Evolutionary conservation across 345 rosid genomes (phyloP).

Genomic region (Nasturtium officinale): DNA sequence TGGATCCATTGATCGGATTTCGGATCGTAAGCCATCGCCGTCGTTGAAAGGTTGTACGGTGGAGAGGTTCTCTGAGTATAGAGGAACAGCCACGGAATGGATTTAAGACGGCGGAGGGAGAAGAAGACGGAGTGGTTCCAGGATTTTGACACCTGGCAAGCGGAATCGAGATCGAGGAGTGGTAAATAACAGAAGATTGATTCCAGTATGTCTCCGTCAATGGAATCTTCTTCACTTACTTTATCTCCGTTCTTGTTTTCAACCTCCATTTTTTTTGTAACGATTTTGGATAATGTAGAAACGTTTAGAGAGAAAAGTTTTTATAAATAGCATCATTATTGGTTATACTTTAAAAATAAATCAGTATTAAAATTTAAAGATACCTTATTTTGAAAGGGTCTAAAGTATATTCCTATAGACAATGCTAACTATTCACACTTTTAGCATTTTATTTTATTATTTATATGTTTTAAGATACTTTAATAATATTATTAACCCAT

Average conservation of each 20-base stretch:
- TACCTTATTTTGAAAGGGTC: too few relatives aligned
- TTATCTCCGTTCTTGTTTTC: neutral
- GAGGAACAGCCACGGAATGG: slow-evolving; percentile 72
- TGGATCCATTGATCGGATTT: slow-evolving; percentile 64
- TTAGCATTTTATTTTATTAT: too few relatives aligned
- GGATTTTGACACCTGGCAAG: slow-evolving; percentile 60
- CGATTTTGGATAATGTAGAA: neutral
- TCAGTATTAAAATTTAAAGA: too few relatives aligned
- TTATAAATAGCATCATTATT: too few relatives aligned
- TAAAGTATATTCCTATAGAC: too few relatives aligned
- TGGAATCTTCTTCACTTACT: slow-evolving; percentile 21
- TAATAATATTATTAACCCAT: too few relatives aligned
- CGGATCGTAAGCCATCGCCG: slow-evolving; percentile 68
- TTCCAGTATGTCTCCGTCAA: slow-evolving; percentile 61
- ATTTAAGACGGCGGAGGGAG: slow-evolving; percentile 57
- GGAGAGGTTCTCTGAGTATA: slow-evolving; percentile 50
- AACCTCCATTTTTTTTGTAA: neutral
- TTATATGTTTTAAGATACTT: too few relatives aligned
- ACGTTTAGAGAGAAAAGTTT: too few relatives aligned
- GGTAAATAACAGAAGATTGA: slow-evolving; percentile 57
- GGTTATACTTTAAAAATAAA: too few relatives aligned
- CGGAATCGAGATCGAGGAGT: slow-evolving; percentile 61
- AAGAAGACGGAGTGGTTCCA: slow-evolving; percentile 71
- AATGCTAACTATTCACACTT: too few relatives aligned
- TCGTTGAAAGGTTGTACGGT: slow-evolving; percentile 42